Evolutionary conservation across 495 filamentous ascomycete genomes (phyloP), one percentile per base, ranked within the genome.

Genomic region (Penicillium cosmopolitanum): DNA sequence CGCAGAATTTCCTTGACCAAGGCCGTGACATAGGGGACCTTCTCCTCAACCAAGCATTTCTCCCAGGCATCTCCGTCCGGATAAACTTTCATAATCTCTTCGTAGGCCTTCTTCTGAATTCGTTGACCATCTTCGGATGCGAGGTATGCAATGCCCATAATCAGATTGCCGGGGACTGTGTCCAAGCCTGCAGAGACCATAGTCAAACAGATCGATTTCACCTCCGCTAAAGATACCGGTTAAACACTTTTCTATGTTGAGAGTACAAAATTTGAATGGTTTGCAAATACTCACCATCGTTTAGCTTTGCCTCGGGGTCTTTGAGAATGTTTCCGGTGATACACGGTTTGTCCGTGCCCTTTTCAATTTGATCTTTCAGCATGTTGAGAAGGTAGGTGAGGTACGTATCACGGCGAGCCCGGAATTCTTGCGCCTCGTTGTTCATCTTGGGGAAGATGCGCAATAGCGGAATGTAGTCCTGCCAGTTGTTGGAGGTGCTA

Each of bases 151-250:
- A 90, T 83, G 28, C 83, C 85, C 86, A 89, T 89, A 66, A 89
- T 87, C 56, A 87, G 70, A 64, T 86, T 89, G 9, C 84, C 86
- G 13, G 83, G 88, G 19, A 87, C 84, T 10, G 86, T 90, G 69
- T 87, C 88, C n/a, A 88, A 78, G 50, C 84, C 87, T 6, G 87
- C 88, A 13, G 85, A 87, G 5, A 90, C 88, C 87, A 91, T 91
- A 28, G 86, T 89, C 51, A 91, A 70, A 69, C 88, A 89, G 57
- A 91, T 87, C 3, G 85, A 88, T 62, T 88, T 88, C 31, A 90
- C 81, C 70, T 90, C 87, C 18, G 83, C 85, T 85, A 43, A 36
- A 47, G 38, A 15, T 34, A 10, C 10, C 15, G 12, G 44, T 66
- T 57, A 64, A 57, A 46, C n/a, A 18, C 0, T 16, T 43, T 33